Base-by-base conservation (phyloP, 164 flowering plant species). In the Hamamelis virginiana region DNA sequence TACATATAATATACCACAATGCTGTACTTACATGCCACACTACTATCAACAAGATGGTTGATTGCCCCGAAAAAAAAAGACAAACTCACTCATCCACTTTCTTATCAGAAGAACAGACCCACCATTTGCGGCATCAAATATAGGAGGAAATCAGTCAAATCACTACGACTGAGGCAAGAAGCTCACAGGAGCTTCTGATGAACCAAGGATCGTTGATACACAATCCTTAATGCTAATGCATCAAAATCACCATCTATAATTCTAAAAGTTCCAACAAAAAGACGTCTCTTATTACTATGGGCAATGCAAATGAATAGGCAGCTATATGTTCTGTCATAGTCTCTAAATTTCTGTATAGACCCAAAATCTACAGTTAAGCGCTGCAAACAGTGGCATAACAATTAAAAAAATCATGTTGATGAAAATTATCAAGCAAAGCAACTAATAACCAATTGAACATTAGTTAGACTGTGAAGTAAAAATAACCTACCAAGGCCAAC, bases 401-500 rank as follows among this genome's bases (percentile, higher is more conserved):
- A 18, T 51, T 4, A 16, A 51, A 16, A 51, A n/a, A 61, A 3
- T 63, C 44, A 63, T 13, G 27, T 1, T 0, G 26, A 44, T 5
- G 3, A 21, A 51, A 47, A 51, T 11, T 27, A 65, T 18, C 4
- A 26, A 23, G 18, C 13, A 58, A 28, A 22, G 64, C 9, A 18
- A 57, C 5, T 18, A 19, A 41, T 12, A 44, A 50, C 1, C 19
- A 6, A 28, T 16, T 44, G 33, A 26, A 21, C 23, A 26, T 5
- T 21, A 15, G 50, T 48, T 25, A 60, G 8, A 64, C 50, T 47
- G 14, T 10, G 19, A 5, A 58, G 11, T 55, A 25, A 18, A 68
- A 52, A 12, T n/a, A 41, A 82, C 87, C 38, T 81, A 95, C 97
- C 97, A 73, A 95, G 90, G 70, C 99, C 99, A 78, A 92, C 85